Conservation (phyloP, 2,329 filamentous ascomycete species). For the Fusarium sp. region DNA sequence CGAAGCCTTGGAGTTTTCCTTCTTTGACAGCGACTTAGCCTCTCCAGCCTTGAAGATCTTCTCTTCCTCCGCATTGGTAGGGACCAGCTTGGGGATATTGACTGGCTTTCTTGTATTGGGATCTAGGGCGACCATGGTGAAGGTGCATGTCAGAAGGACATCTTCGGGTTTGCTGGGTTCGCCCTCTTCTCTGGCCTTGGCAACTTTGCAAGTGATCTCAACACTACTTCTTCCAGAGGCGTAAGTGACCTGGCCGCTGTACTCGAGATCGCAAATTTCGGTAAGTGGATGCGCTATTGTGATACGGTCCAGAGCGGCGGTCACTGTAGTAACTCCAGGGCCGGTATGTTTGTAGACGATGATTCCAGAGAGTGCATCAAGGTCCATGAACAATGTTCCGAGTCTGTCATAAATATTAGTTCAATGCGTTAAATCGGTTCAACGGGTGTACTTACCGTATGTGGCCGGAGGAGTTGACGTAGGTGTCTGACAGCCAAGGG, state of each 20-base stretch:
- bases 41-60: slow-evolving; percentile 40
- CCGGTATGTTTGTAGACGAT: slow-evolving; percentile 76
- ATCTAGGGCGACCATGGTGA: slow-evolving; percentile 44
- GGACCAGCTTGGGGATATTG: slow-evolving; percentile 36
- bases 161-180: slow-evolving; percentile 57
- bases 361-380: slow-evolving; percentile 79
- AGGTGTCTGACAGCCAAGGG: slow-evolving; percentile 79
- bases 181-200: slow-evolving; percentile 69
- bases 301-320: slow-evolving; percentile 59
- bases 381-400: slow-evolving; percentile 80
- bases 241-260: slow-evolving; percentile 70
- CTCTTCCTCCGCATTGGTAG: slow-evolving; percentile 42
- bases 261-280: slow-evolving; percentile 80
- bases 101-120: slow-evolving; percentile 41
- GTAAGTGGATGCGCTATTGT: slow-evolving; percentile 73
- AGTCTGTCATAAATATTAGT: slow-evolving; percentile 47
- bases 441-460: slow-evolving; percentile 55
- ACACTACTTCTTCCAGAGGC: slow-evolving; percentile 77
- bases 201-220: slow-evolving; percentile 77
- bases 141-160: slow-evolving; percentile 53
- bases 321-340: slow-evolving; percentile 60
- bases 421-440: too few relatives aligned
- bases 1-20: slow-evolving; percentile 34
- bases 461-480: slow-evolving; percentile 78
- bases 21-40: slow-evolving; percentile 39